Evolutionary conservation across 345 rosid genomes (phyloP), one percentile per base, ranked within the genome.

Genomic region (Eucalyptus fibrosa): DNA sequence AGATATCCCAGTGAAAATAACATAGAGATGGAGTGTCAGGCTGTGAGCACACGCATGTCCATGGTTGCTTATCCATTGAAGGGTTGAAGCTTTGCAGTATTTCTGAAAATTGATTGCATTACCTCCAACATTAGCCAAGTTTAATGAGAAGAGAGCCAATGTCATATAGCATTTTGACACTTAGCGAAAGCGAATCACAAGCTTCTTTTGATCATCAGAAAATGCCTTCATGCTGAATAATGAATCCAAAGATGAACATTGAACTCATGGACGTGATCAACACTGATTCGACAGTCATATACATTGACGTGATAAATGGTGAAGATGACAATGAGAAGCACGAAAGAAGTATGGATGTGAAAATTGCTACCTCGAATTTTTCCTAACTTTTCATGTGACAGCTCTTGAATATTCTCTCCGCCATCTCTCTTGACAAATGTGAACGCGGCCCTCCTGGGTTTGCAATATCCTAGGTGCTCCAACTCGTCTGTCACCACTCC

Each of bases 251-350:
- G 2, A 37, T 11, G 14, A 34, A 18, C 26, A 1, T 72, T 7
- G 13, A 72, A 72, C 44, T 23, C 13, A 72, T 72, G 82, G 82
- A 72, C 26, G 23, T 37, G 45, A 19, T 72, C 45, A 19, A 37
- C 14, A 72, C 12, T 4, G 26, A 72, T 72, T 72, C 13, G 0
- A 32, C 1, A 34, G 44, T 19, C 44, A 72, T 6, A 18, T 34
- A 18, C 26, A 5, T 34, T 0, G 3, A 37, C 37, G 19, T n/a
- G 37, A 65, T n/a, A n/a, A n/a, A 7, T 0, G 37, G 37, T 65
- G 19, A 65, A 65, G 17, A 65, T n/a, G 18, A 65, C 37, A 65
- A 65, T 7, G 37, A 30, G 37, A 30, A 65, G 19, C 9, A 14
- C 2, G 32, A n/a, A 14, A 65, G 37, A 7, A 65, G 5, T 1